phyloP scores from a whole-genome alignment of 1,284 basidiomycete species.

The Sphagnurus paluster region DNA sequence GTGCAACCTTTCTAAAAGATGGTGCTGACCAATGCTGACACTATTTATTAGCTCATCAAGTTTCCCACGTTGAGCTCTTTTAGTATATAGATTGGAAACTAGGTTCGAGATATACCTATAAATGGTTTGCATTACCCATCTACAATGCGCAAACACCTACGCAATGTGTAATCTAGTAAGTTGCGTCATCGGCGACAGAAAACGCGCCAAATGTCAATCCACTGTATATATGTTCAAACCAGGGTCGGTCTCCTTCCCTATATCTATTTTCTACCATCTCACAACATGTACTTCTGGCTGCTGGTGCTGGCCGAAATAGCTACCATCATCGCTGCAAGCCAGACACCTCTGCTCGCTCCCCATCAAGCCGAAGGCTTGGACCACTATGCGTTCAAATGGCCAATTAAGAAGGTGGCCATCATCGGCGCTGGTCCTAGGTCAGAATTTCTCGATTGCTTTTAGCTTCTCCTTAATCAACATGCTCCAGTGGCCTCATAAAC shows the following conservation, averaged over 20 bases:
- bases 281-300: not conserved
- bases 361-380: slow-evolving; percentile 1
- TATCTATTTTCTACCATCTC: not conserved
- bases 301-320: not conserved
- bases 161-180: too few species aligned
- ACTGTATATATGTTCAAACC: not conserved
- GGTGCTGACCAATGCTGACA: too few species aligned
- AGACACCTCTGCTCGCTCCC: not conserved
- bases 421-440: slow-evolving; percentile 41
- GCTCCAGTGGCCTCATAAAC: slow-evolving; percentile 34
- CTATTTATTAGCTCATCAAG: too few species aligned
- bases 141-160: too few species aligned
- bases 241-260: not conserved
- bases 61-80: too few species aligned
- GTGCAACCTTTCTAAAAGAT: too few species aligned
- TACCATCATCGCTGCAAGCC: not conserved
- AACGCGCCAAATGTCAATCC: not conserved
- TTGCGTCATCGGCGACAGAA: not conserved
- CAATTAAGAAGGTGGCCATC: slow-evolving; percentile 37
- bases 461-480: not conserved
- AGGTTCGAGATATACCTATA: too few species aligned
- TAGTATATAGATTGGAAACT: too few species aligned
- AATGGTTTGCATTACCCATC: too few species aligned
- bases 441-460: slow-evolving; percentile 5
- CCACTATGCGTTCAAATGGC: slow-evolving; percentile 34